Evolutionary conservation across 169 alveolate genomes (phyloP).

Genomic region (Eimeria maxima): DNA sequence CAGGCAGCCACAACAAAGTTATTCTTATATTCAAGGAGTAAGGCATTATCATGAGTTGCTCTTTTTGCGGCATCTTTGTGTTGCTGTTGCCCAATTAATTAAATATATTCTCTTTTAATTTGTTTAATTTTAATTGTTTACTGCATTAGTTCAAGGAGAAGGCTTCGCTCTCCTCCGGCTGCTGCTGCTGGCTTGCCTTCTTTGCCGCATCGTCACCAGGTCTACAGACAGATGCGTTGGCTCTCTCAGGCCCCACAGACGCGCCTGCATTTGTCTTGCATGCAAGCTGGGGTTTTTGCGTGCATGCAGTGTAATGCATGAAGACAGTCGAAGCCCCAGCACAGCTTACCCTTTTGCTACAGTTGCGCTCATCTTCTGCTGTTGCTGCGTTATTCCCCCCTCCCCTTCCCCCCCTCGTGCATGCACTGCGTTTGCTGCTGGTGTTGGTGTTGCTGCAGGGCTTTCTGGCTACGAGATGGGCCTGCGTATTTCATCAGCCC

Average conservation of each 20-base stretch:
- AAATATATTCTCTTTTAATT: not conserved
- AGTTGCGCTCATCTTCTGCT: not conserved
- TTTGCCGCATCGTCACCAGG: not conserved
- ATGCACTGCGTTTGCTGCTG: not conserved
- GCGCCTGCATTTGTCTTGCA: not conserved
- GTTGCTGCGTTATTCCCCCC: not conserved
- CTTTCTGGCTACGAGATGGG: conserved; percentile 59
- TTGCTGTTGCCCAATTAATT: no score
- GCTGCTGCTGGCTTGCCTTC: not conserved
- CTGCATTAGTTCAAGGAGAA: not conserved
- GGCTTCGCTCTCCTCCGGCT: no score
- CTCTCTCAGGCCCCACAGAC: not conserved
- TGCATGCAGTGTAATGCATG: no score
- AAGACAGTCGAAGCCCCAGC: no score
- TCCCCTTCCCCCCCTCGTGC: not conserved
- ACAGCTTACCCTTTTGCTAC: not conserved
- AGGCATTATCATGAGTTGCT: not conserved
- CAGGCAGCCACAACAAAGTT: conserved; percentile 74
- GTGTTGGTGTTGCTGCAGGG: conserved; percentile 34
- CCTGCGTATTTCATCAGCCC: conserved; percentile 56
- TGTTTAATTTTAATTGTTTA: not conserved
- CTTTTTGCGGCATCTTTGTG: not conserved
- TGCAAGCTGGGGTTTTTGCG: no score
- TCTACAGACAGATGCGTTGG: no score
- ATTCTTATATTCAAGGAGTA: not conserved